These are phyloP conservation scores for Fraxinus platypoda DNA, from an alignment of 305 asterid species.

Conservation along the genomic window DNA sequence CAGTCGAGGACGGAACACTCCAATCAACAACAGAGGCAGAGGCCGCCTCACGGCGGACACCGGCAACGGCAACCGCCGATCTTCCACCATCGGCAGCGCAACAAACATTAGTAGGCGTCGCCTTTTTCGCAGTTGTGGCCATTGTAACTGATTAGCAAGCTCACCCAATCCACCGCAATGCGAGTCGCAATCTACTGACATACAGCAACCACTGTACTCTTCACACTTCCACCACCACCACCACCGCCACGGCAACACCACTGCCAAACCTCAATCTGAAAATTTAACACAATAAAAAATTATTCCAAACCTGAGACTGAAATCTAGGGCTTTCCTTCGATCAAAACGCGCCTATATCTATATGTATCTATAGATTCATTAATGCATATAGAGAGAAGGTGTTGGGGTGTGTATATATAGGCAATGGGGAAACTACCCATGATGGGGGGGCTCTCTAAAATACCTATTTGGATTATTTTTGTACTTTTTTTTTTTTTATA, in stretches of 20 bases:
- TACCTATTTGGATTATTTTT: background rate
- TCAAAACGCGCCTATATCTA: constrained; percentile 33
- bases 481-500: background rate
- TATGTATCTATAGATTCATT: constrained; percentile 17
- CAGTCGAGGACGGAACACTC: constrained; percentile 29
- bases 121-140: constrained; percentile 88
- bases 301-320: constrained; percentile 7
- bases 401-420: constrained; percentile 4
- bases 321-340: constrained; percentile 38
- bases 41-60: constrained; percentile 52
- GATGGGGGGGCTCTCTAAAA: background rate
- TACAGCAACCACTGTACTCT: constrained; percentile 56
- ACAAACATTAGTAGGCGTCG: constrained; percentile 46
- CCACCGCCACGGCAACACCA: constrained; percentile 13
- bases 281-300: background rate
- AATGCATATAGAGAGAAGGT: constrained; percentile 20
- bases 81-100: constrained; percentile 21
- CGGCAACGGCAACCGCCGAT: constrained; percentile 15
- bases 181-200: constrained; percentile 76
- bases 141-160: constrained; percentile 80
- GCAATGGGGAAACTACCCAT: background rate
- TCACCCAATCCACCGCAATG: constrained; percentile 79
- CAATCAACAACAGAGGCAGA: constrained; percentile 34
- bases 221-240: background rate
- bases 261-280: constrained; percentile 24